Conservation (phyloP, 2,329 filamentous ascomycete genomes). For the Beauveria australis region DNA sequence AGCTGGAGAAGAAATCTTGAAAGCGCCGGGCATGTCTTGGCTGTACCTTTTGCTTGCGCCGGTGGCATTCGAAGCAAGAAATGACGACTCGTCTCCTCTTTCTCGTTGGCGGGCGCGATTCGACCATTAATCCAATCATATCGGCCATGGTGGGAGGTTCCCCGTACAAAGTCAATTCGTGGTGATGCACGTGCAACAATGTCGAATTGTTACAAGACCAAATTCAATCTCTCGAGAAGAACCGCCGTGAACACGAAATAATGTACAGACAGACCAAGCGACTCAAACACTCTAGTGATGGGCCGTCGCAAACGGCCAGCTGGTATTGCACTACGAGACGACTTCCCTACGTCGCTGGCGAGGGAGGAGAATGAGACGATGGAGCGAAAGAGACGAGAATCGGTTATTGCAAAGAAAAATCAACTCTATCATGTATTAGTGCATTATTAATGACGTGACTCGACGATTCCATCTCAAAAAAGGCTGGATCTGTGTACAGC, state of each 20-base stretch:
- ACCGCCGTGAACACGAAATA: neutral
- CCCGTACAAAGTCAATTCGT: too few relatives aligned
- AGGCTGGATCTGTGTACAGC: neutral
- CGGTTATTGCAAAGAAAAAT: neutral
- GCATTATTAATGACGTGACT: constrained; percentile 4
- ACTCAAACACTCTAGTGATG: neutral
- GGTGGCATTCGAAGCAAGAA: constrained; percentile 56
- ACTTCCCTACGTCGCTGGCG: neutral
- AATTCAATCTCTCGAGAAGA: neutral
- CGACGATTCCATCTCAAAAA: neutral
- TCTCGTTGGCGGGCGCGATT: constrained; percentile 31
- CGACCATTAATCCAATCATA: constrained; percentile 6
- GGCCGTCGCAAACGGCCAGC: neutral
- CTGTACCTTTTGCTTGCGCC: constrained; percentile 51
- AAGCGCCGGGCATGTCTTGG: neutral
- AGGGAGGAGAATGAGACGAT: neutral
- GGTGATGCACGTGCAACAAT: neutral
- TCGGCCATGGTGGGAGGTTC: constrained; percentile 13
- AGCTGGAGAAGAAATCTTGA: neutral
- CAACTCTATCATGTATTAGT: neutral
- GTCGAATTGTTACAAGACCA: neutral
- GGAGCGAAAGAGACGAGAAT: neutral
- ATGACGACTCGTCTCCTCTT: constrained; percentile 54
- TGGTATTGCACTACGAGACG: neutral
- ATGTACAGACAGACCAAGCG: neutral